Evolutionary conservation across 1,139 yeast genomes (phyloP), one percentile per base, ranked within the genome.

Genomic region (Candida sp.): DNA sequence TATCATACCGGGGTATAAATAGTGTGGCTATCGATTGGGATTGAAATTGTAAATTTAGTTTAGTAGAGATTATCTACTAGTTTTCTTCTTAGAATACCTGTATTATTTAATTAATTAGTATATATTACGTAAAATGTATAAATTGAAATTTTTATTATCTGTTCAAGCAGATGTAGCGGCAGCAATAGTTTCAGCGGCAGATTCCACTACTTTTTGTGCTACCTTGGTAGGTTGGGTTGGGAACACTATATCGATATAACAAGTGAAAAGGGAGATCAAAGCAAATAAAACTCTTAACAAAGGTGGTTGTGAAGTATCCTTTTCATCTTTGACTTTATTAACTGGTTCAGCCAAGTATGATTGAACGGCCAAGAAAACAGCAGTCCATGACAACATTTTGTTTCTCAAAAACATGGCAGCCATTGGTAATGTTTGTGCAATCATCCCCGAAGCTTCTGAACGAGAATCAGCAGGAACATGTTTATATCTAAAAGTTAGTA

Each of bases 381-480:
- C 65, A 4, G 80, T 66, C 84, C 84, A 79, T n/a, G 82, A 70
- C 53, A 79, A 66, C 59, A 79, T 63, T 54, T 74, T 77, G 56
- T 76, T 76, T 57, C 65, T 71, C 67, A 75, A 57, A 52, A 75
- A 74, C 82, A 82, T 80, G 38, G 87, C 86, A 6, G 84, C 83
- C 84, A 82, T 79, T 33, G 87, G 87, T 66, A 81, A 75, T 19
- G 84, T 70, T 58, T 81, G 86, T 27, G 81, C 70, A 34, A 82
- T 62, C 57, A 74, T 63, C 34, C 74, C 66, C 3, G 75, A 58
- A 15, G 75, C 70, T 40, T 77, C 72, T 12, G 66, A 59, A 42
- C 79, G 70, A 40, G 80, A 75, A 50, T 75, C 76, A 33, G 77
- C 74, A 33, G 80, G 75, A 35, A 58, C 56, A 57, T 80, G 85